Evolutionary conservation across 495 filamentous ascomycete genomes (phyloP).

Genomic region (Aspergillus panamensis): DNA sequence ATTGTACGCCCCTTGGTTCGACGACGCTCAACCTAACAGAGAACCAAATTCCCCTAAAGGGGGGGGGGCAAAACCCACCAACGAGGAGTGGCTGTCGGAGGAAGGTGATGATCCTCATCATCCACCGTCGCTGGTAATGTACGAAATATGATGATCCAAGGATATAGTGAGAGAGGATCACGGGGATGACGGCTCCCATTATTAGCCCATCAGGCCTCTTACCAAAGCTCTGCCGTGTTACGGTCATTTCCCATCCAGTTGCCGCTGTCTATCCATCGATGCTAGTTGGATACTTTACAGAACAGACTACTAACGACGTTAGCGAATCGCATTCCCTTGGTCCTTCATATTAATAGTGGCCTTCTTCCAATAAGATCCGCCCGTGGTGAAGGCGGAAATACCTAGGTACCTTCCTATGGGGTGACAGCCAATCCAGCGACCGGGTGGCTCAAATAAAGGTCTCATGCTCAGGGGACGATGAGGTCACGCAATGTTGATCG

Average conservation of each 20-base stretch:
- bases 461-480: conserved; percentile 15
- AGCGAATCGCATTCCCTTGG: neutral
- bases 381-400: conserved; percentile 13
- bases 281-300: no score
- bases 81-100: conserved; percentile 15
- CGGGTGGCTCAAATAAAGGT: conserved; percentile 17
- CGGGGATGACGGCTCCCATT: neutral
- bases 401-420: no score
- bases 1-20: conserved; percentile 22
- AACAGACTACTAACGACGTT: neutral
- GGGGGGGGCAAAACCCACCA: conserved; percentile 14
- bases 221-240: neutral
- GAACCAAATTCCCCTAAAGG: conserved; percentile 9
- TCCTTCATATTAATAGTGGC: neutral
- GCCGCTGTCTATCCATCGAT: neutral
- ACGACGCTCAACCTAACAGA: conserved; percentile 8
- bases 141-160: conserved; percentile 6
- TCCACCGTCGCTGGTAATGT: conserved; percentile 14
- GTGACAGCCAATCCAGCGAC: conserved; percentile 8
- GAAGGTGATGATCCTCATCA: conserved; percentile 27
- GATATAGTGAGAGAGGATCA: neutral
- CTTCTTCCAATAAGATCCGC: neutral
- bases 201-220: neutral
- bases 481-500: conserved; percentile 41
- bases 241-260: neutral